phyloP scores from a whole-genome alignment of 305 asterid genomes.

The Andrographis paniculata region DNA sequence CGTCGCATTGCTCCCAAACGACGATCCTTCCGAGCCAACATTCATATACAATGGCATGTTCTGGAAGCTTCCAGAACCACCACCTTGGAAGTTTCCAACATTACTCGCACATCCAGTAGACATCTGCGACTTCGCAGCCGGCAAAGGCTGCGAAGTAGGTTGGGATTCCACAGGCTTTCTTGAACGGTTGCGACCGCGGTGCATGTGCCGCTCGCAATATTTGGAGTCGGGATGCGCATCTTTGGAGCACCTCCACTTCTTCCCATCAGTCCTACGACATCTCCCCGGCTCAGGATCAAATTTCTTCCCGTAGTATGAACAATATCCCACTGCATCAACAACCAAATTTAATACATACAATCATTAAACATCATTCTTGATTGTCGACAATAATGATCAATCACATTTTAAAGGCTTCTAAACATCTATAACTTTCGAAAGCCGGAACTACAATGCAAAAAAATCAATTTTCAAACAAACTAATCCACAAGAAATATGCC shows the following conservation, averaged over 20 bases:
- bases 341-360: background rate
- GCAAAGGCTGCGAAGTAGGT: constrained; percentile 64
- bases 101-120: constrained; percentile 36
- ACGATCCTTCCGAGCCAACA: constrained; percentile 34
- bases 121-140: constrained; percentile 60
- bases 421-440: no score
- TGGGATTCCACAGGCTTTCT: constrained; percentile 99
- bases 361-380: constrained; percentile 17
- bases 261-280: constrained; percentile 97
- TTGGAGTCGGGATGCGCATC: constrained; percentile 98
- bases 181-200: constrained; percentile 99
- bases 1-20: constrained; percentile 37
- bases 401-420: no score
- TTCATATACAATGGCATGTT: constrained; percentile 42
- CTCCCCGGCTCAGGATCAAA: constrained; percentile 90
- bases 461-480: no score
- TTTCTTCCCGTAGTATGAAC: background rate
- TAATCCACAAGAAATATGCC: no score
- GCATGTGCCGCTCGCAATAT: constrained; percentile 99
- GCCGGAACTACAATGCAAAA: no score
- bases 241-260: constrained; percentile 98
- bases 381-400: no score
- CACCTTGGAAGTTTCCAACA: constrained; percentile 32
- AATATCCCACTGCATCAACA: background rate
- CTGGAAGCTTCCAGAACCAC: constrained; percentile 41